Base-by-base conservation (phyloP, 1,284 basidiomycete species). In the Serendipita sp. region DNA sequence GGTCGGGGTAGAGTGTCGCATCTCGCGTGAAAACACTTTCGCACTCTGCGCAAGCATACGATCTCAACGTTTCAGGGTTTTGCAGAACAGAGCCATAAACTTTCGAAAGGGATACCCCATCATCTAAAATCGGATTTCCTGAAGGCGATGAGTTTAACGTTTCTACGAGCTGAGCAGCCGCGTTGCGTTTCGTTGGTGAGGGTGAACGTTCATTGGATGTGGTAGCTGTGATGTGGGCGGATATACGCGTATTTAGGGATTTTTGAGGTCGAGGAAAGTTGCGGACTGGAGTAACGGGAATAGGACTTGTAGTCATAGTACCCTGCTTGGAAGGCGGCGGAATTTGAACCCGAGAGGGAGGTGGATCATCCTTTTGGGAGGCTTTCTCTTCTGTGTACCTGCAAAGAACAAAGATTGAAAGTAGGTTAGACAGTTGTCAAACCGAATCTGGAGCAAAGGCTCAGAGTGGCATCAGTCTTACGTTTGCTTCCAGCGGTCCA, bases 1-100 rank as follows among this genome's bases (percentile, higher is more conserved):
- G 87, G 67, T 88, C 83, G 1, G 88, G 88, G 69, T 88, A 91
- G 65, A 91, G 87, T 35, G 88, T 90, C 26, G 85, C 82, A 71
- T 91, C 87, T 1, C 87, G 87, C 58, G 82, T 79, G 69, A 91
- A 91, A 3, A 77, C 75, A 0, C 76, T 72, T 6, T 75, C 74
- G 68, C 88, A 91, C n/a, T 81, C 71, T 42, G 79, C 78, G 70
- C 88, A 91, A 2, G 80, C 79, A 68, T 85, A 84, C 12, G 80
- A 79, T 8, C 77, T 72, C 29, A 89, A 76, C 4, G 83, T 79
- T 69, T 87, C 85, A 68, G 83, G 84, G n/a, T 85, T 81, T 69
- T 90, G 88, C 22, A 91, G 75, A 32, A 91, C 79, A 0, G 87
- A 88, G 35, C 88, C 88, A 67, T 89, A 90, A 6, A 85, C 88